Conservation (phyloP, 441 rosid species). For the Raphanus hybrid region DNA sequence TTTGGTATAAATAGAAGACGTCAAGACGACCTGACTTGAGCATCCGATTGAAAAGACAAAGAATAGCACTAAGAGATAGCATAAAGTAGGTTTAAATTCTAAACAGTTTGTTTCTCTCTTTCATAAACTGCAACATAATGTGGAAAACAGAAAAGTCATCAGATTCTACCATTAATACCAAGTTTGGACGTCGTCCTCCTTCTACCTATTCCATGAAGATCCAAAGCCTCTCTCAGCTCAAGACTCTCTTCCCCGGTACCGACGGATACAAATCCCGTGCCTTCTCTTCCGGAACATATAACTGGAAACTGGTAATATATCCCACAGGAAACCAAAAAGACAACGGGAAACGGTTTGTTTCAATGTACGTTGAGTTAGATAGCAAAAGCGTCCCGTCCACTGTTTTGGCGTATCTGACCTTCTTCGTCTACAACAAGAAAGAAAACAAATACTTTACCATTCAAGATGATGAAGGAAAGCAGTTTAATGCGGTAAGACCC, state of each 20-base stretch:
- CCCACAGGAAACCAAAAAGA: neutral
- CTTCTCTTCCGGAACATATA: neutral
- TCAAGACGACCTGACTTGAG: neutral
- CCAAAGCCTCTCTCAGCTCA: slow-evolving; percentile 3
- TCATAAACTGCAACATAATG: neutral
- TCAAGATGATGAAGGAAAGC: neutral
- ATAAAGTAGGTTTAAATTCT: too few species aligned
- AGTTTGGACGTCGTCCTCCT: neutral
- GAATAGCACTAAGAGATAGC: too few species aligned
- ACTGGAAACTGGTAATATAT: neutral
- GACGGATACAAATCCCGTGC: neutral
- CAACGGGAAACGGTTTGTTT: neutral
- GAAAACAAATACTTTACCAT: neutral
- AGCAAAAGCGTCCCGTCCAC: neutral
- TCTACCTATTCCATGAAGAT: neutral
- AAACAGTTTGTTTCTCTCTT: neutral
- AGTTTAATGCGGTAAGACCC: neutral
- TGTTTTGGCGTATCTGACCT: neutral
- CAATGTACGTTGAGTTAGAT: neutral
- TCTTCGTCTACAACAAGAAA: neutral
- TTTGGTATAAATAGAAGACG: neutral
- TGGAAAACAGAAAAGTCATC: neutral
- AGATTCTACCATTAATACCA: neutral
- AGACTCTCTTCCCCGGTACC: neutral
- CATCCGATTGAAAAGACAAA: neutral